Evolutionary conservation across 345 rosid species (phyloP).

Genomic region (Diplotaxis tenuifolia): DNA sequence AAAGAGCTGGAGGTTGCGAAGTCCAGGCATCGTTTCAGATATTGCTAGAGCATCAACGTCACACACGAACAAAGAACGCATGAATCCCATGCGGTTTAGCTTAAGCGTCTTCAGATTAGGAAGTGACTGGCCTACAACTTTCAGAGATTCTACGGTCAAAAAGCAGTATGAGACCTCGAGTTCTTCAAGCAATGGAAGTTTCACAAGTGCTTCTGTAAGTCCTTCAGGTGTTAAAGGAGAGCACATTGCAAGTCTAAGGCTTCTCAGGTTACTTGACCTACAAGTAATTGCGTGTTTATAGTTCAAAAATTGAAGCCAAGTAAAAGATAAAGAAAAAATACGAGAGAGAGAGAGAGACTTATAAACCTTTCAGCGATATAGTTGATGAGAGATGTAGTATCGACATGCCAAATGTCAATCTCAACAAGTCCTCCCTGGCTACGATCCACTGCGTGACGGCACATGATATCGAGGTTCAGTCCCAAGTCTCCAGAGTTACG

Average conservation of each 20-base stretch:
- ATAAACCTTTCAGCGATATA: constrained; percentile 52
- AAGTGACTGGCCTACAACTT: constrained; percentile 16
- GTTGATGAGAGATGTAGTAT: constrained; percentile 43
- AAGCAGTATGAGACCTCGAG: no score
- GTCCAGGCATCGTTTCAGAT: neutral
- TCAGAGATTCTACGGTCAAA: constrained; percentile 11
- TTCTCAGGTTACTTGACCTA: no score
- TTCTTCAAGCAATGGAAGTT: no score
- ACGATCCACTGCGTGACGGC: constrained; percentile 54
- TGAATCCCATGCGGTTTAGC: neutral
- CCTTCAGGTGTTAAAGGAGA: constrained; percentile 41
- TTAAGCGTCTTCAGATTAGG: constrained; percentile 25
- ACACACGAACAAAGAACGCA: neutral
- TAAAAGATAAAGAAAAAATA: neutral
- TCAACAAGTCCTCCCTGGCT: constrained; percentile 47
- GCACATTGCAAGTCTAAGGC: constrained; percentile 46
- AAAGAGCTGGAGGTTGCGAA: neutral
- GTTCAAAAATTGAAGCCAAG: neutral
- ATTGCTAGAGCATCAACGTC: neutral
- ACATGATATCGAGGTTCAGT: constrained; percentile 23
- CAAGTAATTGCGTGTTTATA: no score
- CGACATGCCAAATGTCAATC: constrained; percentile 44
- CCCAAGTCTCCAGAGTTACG: neutral
- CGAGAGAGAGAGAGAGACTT: neutral
- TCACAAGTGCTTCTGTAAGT: constrained; percentile 24